Evolutionary conservation across 2,329 filamentous ascomycete species (phyloP).

Genomic region (Fusarium xyrophilum): DNA sequence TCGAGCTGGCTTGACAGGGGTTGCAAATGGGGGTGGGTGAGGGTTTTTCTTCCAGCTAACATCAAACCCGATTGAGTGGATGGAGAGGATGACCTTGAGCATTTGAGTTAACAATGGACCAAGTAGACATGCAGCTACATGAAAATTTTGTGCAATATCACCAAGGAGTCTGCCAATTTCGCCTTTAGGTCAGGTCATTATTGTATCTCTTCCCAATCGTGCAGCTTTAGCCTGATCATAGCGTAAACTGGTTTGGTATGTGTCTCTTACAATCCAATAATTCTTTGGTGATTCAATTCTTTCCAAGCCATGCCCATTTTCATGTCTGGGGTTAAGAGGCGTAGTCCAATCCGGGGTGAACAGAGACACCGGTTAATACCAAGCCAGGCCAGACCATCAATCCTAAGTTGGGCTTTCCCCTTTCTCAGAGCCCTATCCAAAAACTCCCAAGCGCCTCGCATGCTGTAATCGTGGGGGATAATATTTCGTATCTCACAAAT

Average conservation of each 20-base stretch:
- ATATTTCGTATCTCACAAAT: constrained; percentile 16
- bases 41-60: constrained; percentile 11
- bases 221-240: constrained; percentile 25
- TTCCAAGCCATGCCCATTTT: constrained; percentile 22
- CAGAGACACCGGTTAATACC: constrained; percentile 25
- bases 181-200: constrained; percentile 37
- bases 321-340: constrained; percentile 20
- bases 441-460: constrained; percentile 35
- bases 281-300: constrained; percentile 24
- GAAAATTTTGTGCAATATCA: constrained; percentile 18
- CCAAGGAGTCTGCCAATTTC: constrained; percentile 30
- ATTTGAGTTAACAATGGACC: constrained; percentile 24
- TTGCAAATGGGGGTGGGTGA: constrained; percentile 2
- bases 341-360: constrained; percentile 19
- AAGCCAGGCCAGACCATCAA: constrained; percentile 26
- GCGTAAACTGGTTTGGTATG: constrained; percentile 5
- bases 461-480: constrained; percentile 22
- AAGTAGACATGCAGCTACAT: constrained; percentile 8
- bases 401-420: constrained; percentile 4
- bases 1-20: constrained; percentile 26
- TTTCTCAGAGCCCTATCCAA: constrained; percentile 8
- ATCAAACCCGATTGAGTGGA: neutral
- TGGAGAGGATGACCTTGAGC: neutral
- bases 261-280: constrained; percentile 7
- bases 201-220: constrained; percentile 29